Evolutionary conservation across 176 grass and related monocot species (phyloP).

Genomic region (Cenchrus purpureus): DNA sequence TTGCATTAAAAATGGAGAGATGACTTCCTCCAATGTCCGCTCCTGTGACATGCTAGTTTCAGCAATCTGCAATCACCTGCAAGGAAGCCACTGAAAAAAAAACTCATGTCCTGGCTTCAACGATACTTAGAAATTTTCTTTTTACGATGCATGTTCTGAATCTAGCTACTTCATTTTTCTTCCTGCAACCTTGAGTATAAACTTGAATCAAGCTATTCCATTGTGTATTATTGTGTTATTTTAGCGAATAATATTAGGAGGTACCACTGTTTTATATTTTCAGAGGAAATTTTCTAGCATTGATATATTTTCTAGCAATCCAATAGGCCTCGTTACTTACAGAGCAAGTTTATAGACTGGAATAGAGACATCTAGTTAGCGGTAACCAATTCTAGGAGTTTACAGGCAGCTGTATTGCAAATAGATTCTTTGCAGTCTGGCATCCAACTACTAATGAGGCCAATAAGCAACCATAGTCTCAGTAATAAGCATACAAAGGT

Average conservation of each 20-base stretch:
- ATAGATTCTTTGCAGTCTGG: neutral
- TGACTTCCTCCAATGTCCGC: conserved; percentile 38
- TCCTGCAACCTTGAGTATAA: neutral
- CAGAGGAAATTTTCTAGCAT: no score
- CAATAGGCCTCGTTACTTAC: no score
- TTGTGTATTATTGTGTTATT: neutral
- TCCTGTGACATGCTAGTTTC: conserved; percentile 42
- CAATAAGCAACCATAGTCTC: neutral
- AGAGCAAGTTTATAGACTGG: neutral
- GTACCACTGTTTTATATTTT: no score
- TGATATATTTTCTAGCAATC: no score
- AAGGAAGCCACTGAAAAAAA: conserved; percentile 4
- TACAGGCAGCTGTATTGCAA: neutral
- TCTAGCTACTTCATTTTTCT: neutral
- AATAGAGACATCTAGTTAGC: neutral
- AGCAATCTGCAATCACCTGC: neutral
- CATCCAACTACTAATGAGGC: neutral
- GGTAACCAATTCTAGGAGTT: neutral
- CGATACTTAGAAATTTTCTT: neutral
- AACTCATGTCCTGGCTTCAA: neutral
- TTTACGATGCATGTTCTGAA: neutral
- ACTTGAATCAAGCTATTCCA: neutral
- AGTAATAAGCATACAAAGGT: neutral
- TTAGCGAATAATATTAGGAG: neutral
- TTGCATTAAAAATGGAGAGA: conserved; percentile 48